Evolutionary conservation across 176 grass and related monocot genomes (phyloP).

Genomic region (Luzula sylvatica): DNA sequence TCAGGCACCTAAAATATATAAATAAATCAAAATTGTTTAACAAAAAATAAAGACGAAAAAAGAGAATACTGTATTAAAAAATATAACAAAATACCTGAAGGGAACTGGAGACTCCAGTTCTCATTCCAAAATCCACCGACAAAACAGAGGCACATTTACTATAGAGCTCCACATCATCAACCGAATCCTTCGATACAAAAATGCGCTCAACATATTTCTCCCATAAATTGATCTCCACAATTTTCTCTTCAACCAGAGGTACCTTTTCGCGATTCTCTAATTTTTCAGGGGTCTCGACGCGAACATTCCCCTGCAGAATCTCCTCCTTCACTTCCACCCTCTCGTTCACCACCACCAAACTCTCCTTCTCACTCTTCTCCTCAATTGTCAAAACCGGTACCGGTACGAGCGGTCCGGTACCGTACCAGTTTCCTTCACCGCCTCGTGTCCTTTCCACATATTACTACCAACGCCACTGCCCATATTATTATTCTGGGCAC

Average conservation of each 20-base stretch:
- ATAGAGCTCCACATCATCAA: constrained; percentile 62
- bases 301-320: not conserved
- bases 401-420: too few relatives aligned
- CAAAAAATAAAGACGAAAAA: not conserved
- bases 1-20: constrained; percentile 27
- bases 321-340: constrained; percentile 20
- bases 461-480: constrained; percentile 24
- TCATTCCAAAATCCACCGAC: constrained; percentile 28
- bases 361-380: constrained; percentile 29
- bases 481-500: constrained; percentile 60
- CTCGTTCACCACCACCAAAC: constrained; percentile 34
- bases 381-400: constrained; percentile 25
- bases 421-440: constrained; percentile 45
- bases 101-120: constrained; percentile 13
- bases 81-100: constrained; percentile 21
- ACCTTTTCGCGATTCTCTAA: constrained; percentile 15
- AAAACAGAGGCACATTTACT: constrained; percentile 42
- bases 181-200: constrained; percentile 50
- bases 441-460: constrained; percentile 41
- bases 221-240: constrained; percentile 27
- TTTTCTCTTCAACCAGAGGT: constrained; percentile 18
- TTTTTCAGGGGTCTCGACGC: constrained; percentile 6
- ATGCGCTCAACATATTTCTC: constrained; percentile 56
- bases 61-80: constrained; percentile 31
- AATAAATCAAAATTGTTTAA: constrained; percentile 16